Evolutionary conservation across 306 rosid species (phyloP).

Genomic region (Vigna unguiculata): DNA sequence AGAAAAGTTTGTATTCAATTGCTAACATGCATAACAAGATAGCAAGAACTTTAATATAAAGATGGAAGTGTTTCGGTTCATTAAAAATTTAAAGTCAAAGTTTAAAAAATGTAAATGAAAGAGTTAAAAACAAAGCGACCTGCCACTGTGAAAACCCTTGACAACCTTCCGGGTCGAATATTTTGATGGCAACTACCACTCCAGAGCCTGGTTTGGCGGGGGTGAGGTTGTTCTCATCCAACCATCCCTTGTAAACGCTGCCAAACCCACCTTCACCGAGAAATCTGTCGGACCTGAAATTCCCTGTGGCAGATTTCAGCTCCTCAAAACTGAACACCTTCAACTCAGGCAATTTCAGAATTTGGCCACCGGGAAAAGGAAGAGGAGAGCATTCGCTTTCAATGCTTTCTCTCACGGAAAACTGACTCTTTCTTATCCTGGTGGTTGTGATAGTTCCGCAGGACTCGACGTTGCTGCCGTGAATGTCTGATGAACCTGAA

Average conservation of each 20-base stretch:
- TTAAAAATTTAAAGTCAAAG: too few relatives aligned
- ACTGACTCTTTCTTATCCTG: too few relatives aligned
- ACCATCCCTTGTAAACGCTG: slow-evolving; percentile 84
- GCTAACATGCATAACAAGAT: too few relatives aligned
- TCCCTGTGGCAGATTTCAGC: slow-evolving; percentile 65
- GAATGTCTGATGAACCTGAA: too few relatives aligned
- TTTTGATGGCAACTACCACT: slow-evolving; percentile 76
- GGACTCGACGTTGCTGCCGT: too few relatives aligned
- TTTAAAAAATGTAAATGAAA: too few relatives aligned
- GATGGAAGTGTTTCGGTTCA: too few relatives aligned
- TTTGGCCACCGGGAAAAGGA: slow-evolving; percentile 45
- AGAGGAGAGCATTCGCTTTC: slow-evolving; percentile 26
- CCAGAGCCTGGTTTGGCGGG: slow-evolving; percentile 69
- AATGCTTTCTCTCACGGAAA: slow-evolving; percentile 45
- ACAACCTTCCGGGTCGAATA: slow-evolving; percentile 64
- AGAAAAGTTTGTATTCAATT: neutral
- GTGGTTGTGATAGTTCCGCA: too few relatives aligned
- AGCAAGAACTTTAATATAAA: too few relatives aligned
- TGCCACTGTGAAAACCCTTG: slow-evolving; percentile 88
- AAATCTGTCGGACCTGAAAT: slow-evolving; percentile 65
- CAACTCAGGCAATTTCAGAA: slow-evolving; percentile 62
- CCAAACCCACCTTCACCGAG: slow-evolving; percentile 93
- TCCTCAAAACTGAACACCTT: slow-evolving; percentile 68
- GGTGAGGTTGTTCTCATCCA: slow-evolving; percentile 69
- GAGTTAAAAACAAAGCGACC: slow-evolving; percentile 41